phyloP scores from a whole-genome alignment of 176 grass and related monocot species.

The Olyra latifolia region DNA sequence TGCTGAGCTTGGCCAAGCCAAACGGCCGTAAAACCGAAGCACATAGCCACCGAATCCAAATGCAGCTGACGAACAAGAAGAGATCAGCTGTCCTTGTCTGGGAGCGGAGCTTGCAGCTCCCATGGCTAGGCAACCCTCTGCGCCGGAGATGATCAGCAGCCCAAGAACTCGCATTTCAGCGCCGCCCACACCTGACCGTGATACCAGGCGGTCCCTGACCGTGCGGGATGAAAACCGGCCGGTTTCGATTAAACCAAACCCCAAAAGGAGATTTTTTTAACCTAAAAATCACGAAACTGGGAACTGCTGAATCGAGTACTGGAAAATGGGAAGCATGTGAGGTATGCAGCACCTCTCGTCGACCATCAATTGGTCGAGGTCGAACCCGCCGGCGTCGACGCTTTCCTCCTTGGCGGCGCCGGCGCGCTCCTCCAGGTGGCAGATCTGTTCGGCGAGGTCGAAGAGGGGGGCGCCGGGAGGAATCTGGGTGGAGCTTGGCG shows the following conservation, averaged over 20 bases:
- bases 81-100: too few relatives aligned
- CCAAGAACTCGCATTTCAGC: too few relatives aligned
- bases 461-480: slow-evolving; percentile 13
- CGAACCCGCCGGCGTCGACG: not conserved
- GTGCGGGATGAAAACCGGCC: slow-evolving; percentile 14
- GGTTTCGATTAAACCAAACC: not conserved
- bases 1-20: too few relatives aligned
- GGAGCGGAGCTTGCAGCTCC: too few relatives aligned
- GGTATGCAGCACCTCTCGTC: not conserved
- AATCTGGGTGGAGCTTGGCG: not conserved
- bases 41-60: too few relatives aligned
- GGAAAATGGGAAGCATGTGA: not conserved
- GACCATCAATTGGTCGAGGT: not conserved
- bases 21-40: too few relatives aligned
- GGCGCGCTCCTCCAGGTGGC: slow-evolving; percentile 6
- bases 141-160: too few relatives aligned
- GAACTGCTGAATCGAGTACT: not conserved
- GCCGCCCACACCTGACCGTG: not conserved
- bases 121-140: too few relatives aligned
- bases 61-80: too few relatives aligned
- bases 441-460: slow-evolving; percentile 32
- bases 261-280: not conserved
- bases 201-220: slow-evolving; percentile 8
- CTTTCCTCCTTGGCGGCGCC: not conserved
- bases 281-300: not conserved